A percentile compares a stretch with the other conserved stretches of the same genome.
Conservation (phyloP, 148 eudicot species). For the Fallopia convolvulus region DNA sequence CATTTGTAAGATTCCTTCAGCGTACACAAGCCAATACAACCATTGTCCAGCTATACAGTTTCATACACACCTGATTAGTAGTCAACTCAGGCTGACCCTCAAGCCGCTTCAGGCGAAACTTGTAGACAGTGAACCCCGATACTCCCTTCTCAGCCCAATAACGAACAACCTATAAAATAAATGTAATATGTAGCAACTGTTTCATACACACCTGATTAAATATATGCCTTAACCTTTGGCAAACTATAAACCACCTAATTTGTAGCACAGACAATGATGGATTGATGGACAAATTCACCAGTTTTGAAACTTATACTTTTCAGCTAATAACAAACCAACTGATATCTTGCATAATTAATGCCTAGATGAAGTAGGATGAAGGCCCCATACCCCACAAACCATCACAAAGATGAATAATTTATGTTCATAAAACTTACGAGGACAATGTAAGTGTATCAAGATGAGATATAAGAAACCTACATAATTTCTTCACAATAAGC, state of each 20-base stretch:
- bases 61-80: slow-evolving; percentile 49
- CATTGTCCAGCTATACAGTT: no score
- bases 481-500: neutral
- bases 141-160: slow-evolving; percentile 89
- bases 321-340: neutral
- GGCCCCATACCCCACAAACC: neutral
- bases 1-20: neutral
- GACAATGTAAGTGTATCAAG: neutral
- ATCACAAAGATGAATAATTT: neutral
- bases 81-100: slow-evolving; percentile 74
- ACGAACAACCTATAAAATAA: slow-evolving; percentile 40
- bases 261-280: neutral
- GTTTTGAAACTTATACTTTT: neutral
- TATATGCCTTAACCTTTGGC: neutral
- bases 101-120: slow-evolving; percentile 61
- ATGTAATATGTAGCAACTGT: neutral
- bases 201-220: slow-evolving; percentile 33
- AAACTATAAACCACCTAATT: neutral
- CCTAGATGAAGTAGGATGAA: neutral
- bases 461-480: neutral
- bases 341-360: neutral
- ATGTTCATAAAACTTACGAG: neutral
- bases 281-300: neutral
- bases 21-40: no score
- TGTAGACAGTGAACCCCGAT: slow-evolving; percentile 74